Evolutionary conservation across 768 basidiomycete genomes (phyloP).

Genomic region (Boletus reticuloceps): DNA sequence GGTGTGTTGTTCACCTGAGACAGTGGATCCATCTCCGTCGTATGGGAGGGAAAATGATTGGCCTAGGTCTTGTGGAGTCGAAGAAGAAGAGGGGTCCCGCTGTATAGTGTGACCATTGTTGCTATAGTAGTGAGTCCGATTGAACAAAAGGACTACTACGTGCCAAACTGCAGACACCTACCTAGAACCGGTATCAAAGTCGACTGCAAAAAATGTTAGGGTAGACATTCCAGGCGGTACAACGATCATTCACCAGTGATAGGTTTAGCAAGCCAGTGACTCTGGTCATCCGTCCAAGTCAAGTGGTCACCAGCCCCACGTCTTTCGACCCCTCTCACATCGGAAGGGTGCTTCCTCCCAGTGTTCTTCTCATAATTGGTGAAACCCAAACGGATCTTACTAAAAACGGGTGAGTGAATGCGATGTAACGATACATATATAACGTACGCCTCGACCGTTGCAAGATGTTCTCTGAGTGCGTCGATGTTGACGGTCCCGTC

Average conservation of each 20-base stretch:
- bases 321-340: background rate
- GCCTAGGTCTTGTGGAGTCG: conserved; percentile 23
- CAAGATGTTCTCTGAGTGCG: conserved; percentile 5
- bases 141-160: background rate
- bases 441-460: conserved; percentile 7
- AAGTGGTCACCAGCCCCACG: background rate
- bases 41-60: conserved; percentile 31
- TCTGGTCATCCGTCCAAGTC: background rate
- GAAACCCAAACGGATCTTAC: conserved; percentile 4
- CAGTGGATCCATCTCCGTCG: conserved; percentile 32
- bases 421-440: background rate
- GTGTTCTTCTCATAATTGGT: conserved; percentile 9
- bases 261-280: background rate
- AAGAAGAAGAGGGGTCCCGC: conserved; percentile 24
- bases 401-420: background rate
- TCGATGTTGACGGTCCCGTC: background rate
- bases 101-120: conserved; percentile 17
- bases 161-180: background rate
- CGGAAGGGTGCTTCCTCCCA: conserved; percentile 1
- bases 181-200: conserved; percentile 31
- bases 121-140: background rate
- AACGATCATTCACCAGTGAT: conserved; percentile 6
- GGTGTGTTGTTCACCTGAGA: conserved; percentile 35
- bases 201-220: conserved; percentile 1
- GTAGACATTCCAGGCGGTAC: too few relatives aligned